Conservation (phyloP, 495 filamentous ascomycete species). For the Penicillium verhagenii region DNA sequence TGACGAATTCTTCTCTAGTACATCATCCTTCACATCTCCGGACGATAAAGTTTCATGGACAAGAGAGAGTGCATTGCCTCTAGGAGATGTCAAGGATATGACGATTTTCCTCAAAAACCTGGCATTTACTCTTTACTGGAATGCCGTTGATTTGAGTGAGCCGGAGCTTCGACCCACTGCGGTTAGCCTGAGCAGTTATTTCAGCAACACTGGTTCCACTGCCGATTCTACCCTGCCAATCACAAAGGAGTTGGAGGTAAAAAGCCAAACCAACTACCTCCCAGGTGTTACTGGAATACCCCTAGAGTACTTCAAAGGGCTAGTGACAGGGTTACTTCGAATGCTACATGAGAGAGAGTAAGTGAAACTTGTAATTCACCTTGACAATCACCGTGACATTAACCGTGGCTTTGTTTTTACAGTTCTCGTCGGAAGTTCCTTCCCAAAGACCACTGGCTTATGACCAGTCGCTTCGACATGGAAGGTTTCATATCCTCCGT, state of each 20-base stretch:
- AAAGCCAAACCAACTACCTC: conserved; percentile 44
- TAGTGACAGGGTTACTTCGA: conserved; percentile 77
- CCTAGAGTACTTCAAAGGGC: conserved; percentile 72
- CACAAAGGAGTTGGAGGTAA: conserved; percentile 35
- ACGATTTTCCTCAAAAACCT: conserved; percentile 87
- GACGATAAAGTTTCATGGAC: conserved; percentile 47
- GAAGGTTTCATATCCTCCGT: conserved; percentile 83
- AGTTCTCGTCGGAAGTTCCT: conserved; percentile 82
- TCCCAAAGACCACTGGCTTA: conserved; percentile 83
- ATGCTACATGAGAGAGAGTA: conserved; percentile 92
- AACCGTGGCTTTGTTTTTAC: background rate
- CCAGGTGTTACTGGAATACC: conserved; percentile 68
- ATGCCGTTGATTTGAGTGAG: conserved; percentile 64
- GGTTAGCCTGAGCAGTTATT: conserved; percentile 57
- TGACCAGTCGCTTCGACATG: conserved; percentile 91
- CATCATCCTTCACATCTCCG: conserved; percentile 35
- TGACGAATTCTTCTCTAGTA: conserved; percentile 57
- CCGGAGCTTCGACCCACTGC: conserved; percentile 44
- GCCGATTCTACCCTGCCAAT: conserved; percentile 16
- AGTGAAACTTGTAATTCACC: conserved; percentile 8
- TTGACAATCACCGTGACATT: background rate
- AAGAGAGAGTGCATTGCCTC: conserved; percentile 65
- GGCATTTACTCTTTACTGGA: conserved; percentile 88
- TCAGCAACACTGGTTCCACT: conserved; percentile 35
- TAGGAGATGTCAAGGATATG: conserved; percentile 70